A percentile compares a stretch with the other conserved stretches of the same genome.
phyloP scores from a whole-genome alignment of 1,139 yeast genomes.

The Saccharomyces hybrid region DNA sequence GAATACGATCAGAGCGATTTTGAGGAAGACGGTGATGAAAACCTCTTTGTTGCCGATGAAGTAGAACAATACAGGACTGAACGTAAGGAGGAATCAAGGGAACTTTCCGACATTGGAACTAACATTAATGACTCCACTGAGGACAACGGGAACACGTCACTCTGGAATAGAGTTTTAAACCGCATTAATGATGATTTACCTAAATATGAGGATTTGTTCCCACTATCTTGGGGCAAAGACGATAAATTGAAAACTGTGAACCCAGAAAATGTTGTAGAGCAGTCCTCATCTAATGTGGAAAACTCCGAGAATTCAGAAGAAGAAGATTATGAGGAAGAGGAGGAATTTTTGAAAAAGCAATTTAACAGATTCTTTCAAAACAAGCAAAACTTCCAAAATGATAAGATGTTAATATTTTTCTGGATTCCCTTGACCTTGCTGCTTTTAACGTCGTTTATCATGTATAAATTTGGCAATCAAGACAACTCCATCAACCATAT shows the following conservation, averaged over 20 bases:
- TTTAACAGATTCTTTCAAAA: slow-evolving; percentile 50
- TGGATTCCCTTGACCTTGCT: slow-evolving; percentile 69
- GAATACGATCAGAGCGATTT: slow-evolving; percentile 24
- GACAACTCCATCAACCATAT: slow-evolving; percentile 20
- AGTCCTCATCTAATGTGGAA: slow-evolving; percentile 9
- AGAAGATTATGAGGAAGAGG: slow-evolving; percentile 33
- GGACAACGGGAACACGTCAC: slow-evolving; percentile 27
- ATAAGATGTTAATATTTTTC: slow-evolving; percentile 77
- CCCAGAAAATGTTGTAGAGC: slow-evolving; percentile 15
- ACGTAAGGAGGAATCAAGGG: slow-evolving; percentile 2
- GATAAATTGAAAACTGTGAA: neutral
- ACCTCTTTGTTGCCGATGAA: slow-evolving; percentile 15
- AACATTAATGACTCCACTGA: slow-evolving; percentile 14
- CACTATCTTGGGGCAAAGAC: slow-evolving; percentile 28
- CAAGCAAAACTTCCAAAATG: slow-evolving; percentile 65
- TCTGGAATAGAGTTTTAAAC: slow-evolving; percentile 59
- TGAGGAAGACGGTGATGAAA: slow-evolving; percentile 31
- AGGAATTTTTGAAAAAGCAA: slow-evolving; percentile 44
- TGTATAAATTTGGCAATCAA: slow-evolving; percentile 44
- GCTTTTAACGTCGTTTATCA: slow-evolving; percentile 44
- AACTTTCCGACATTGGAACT: slow-evolving; percentile 15
- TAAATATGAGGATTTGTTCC: slow-evolving; percentile 76
- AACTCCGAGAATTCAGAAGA: slow-evolving; percentile 9
- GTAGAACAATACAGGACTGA: slow-evolving; percentile 12
- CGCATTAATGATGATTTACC: slow-evolving; percentile 59